Conservation (phyloP, 306 rosid genomes). For the cucumber (Cucumis sativus) region DNA sequence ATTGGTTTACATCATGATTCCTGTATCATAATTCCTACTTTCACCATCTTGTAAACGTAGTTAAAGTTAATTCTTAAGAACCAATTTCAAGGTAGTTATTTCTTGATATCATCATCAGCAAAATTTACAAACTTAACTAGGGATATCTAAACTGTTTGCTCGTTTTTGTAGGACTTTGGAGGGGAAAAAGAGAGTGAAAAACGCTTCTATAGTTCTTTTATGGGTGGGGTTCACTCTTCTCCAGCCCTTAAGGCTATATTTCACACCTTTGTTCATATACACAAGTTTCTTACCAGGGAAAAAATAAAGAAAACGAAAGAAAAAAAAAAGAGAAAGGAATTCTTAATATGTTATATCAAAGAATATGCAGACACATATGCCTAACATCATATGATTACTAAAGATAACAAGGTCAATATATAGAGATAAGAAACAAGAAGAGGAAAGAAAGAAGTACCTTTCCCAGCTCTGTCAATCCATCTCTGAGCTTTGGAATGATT, state of each 20-base stretch:
- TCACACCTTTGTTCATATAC: no score
- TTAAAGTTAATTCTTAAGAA: background rate
- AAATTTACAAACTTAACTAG: background rate
- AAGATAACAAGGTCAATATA: background rate
- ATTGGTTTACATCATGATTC: background rate
- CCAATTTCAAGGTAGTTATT: background rate
- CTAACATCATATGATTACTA: background rate
- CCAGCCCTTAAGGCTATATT: no score
- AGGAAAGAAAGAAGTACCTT: conserved; percentile 29
- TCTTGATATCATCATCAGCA: background rate
- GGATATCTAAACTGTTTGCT: background rate
- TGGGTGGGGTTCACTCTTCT: no score
- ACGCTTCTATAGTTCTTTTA: no score
- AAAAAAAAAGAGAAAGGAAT: background rate
- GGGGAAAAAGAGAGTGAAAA: background rate
- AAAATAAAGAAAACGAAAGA: background rate
- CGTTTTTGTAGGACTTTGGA: background rate
- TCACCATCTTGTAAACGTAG: background rate
- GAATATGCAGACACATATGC: background rate
- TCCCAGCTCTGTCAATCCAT: conserved; percentile 72
- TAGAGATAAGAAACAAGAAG: background rate
- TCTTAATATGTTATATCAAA: background rate
- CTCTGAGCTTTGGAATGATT: conserved; percentile 76
- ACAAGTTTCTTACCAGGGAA: no score
- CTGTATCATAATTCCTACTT: background rate